Conservation (phyloP, 139 green algal species). For the Chlamydomonas applanata region DNA sequence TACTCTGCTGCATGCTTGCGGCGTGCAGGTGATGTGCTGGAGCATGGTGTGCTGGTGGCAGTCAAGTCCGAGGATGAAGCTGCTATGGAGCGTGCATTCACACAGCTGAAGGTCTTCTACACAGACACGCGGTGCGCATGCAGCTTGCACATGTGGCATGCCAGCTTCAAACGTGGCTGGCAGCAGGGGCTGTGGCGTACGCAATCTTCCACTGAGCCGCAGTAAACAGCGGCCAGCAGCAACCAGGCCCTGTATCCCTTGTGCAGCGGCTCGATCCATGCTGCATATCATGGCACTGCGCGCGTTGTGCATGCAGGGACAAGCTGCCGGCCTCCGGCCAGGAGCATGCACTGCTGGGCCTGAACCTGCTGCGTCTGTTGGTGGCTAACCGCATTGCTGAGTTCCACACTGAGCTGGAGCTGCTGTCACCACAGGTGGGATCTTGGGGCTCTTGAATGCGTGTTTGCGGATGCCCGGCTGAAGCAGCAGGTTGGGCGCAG, state of each 20-base stretch:
- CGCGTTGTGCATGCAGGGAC: background rate
- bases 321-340: conserved; percentile 60
- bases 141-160: no score
- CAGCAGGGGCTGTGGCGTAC: no score
- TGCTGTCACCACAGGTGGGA: conserved; percentile 72
- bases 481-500: no score
- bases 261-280: background rate
- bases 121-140: conserved; percentile 69
- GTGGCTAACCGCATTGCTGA: conserved; percentile 95
- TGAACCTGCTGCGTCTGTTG: conserved; percentile 92
- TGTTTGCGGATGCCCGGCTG: background rate
- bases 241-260: background rate
- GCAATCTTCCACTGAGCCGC: no score
- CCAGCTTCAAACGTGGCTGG: background rate
- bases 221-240: no score
- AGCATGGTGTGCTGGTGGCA: conserved; percentile 83
- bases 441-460: no score
- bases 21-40: conserved; percentile 76
- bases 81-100: conserved; percentile 87
- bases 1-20: no score
- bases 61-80: conserved; percentile 75
- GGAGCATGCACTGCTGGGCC: conserved; percentile 67
- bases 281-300: conserved; percentile 8
- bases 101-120: conserved; percentile 90
- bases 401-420: conserved; percentile 96